phyloP scores from a whole-genome alignment of 139 green algal genomes.

The Tetradesmus obliquus region DNA sequence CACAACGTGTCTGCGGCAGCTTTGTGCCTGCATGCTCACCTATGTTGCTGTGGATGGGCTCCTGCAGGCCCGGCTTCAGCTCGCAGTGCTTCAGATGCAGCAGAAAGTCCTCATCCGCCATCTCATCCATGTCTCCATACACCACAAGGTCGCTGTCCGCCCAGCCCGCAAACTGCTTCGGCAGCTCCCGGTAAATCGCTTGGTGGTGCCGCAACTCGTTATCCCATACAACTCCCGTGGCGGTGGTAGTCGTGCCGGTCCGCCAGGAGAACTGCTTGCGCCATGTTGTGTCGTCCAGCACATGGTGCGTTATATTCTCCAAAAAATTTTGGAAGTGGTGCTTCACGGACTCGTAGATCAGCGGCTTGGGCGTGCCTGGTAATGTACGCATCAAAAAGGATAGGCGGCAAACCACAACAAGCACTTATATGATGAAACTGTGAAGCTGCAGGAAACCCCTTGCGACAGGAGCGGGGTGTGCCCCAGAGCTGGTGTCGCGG shows the following conservation, averaged over 20 bases:
- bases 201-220: not conserved
- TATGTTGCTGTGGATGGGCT: not conserved
- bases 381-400: too few species aligned
- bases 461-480: too few species aligned
- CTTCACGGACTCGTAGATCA: not conserved
- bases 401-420: too few species aligned
- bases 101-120: not conserved
- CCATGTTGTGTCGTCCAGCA: conserved; percentile 1
- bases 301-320: not conserved
- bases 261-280: not conserved
- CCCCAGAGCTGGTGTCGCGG: too few species aligned
- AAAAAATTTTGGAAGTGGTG: not conserved
- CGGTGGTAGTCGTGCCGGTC: not conserved
- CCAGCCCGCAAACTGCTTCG: not conserved
- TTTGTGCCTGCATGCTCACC: not conserved
- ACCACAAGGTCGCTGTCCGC: not conserved
- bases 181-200: not conserved
- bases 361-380: conserved; percentile 5
- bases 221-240: not conserved
- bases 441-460: too few species aligned
- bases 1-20: not conserved
- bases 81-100: not conserved
- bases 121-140: conserved; percentile 16
- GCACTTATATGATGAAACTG: too few species aligned
- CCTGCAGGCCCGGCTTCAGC: not conserved